These are phyloP conservation scores for Pestalotiopsis fici DNA, from an alignment of 2,329 filamentous ascomycete genomes.

Conservation along the genomic window DNA sequence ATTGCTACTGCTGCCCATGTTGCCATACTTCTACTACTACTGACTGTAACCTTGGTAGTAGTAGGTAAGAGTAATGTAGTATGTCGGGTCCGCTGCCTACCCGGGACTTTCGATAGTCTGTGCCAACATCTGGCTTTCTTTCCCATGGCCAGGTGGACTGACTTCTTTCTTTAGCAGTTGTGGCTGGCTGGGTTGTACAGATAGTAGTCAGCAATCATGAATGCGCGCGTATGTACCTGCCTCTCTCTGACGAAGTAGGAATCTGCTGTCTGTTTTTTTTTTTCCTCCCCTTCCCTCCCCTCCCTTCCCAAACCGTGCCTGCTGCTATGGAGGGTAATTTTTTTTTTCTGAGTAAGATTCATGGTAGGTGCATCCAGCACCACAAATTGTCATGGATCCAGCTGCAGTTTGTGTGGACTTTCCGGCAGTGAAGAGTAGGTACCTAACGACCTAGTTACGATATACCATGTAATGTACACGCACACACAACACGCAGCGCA, in stretches of 20 bases:
- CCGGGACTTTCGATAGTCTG: neutral
- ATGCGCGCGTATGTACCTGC: neutral
- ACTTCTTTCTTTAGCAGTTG: neutral
- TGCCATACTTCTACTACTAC: neutral
- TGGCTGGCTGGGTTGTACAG: neutral
- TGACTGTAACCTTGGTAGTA: neutral
- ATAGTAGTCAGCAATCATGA: neutral
- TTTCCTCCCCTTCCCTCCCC: neutral
- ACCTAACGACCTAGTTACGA: neutral
- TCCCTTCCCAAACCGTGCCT: no score
- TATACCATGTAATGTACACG: neutral
- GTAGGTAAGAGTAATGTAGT: neutral
- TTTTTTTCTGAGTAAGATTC: neutral
- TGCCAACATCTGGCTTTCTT: neutral
- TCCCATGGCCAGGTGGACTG: neutral
- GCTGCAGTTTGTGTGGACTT: conserved; percentile 4
- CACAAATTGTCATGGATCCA: neutral
- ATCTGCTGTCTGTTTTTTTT: neutral
- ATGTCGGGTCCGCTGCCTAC: neutral
- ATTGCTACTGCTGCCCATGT: neutral
- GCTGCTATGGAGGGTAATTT: no score
- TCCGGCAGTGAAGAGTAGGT: neutral
- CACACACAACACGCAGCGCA: neutral
- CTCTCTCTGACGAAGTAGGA: neutral
- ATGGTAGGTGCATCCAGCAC: neutral